phyloP scores from a whole-genome alignment of 164 flowering plant species.

The Chimonanthus praecox region DNA sequence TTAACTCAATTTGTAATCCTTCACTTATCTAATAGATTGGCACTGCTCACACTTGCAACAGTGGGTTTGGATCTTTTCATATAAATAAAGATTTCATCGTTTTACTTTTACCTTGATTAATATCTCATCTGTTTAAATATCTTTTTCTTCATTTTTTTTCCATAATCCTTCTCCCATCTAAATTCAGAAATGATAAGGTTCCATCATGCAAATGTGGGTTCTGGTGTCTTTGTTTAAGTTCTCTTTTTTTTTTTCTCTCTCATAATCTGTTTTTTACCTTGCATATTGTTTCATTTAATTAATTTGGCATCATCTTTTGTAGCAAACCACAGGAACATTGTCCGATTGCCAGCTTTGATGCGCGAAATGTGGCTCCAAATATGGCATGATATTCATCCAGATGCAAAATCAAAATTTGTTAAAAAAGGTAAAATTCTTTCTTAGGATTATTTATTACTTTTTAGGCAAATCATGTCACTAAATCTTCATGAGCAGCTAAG shows the following conservation, averaged over 20 bases:
- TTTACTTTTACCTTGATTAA: no score
- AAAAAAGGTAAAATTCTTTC: conserved; percentile 59
- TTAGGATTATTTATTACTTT: neutral
- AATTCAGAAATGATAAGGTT: no score
- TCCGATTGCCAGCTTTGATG: conserved; percentile 81
- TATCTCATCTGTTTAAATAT: no score
- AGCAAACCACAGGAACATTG: conserved; percentile 96
- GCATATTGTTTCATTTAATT: neutral
- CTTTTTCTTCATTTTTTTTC: neutral
- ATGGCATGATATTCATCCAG: conserved; percentile 96
- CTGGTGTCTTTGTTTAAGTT: neutral
- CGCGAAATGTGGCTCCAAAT: conserved; percentile 96
- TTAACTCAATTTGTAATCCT: no score
- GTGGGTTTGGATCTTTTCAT: no score
- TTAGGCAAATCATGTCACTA: neutral
- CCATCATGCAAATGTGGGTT: neutral
- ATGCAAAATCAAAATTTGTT: conserved; percentile 67
- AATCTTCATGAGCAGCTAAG: conserved; percentile 43
- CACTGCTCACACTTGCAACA: no score
- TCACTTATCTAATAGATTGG: no score
- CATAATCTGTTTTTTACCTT: neutral
- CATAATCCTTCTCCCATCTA: neutral
- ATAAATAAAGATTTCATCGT: no score
- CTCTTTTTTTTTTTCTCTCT: conserved; percentile 3
- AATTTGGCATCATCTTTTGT: conserved; percentile 22